These are phyloP conservation scores for Cyanophora paradoxa DNA, from an alignment of 78 protist species.

Conservation along the genomic window DNA sequence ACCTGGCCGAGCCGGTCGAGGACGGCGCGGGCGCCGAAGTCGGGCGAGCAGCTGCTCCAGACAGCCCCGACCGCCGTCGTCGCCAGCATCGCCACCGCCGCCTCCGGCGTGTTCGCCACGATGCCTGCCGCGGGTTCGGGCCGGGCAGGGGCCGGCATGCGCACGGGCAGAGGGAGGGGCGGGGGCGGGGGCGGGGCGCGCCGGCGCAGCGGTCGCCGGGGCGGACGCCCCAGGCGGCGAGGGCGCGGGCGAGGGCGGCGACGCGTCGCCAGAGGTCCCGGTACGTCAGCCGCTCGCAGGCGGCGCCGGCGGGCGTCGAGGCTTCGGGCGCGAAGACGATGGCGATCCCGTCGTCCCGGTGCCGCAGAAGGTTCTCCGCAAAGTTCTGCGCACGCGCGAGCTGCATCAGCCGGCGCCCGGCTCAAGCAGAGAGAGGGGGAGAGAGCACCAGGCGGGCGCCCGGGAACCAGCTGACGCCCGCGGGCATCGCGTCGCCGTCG, in stretches of 20 bases:
- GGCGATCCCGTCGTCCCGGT: background rate
- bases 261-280: background rate
- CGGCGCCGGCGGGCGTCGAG: background rate
- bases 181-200: background rate
- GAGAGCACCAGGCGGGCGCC: background rate
- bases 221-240: background rate
- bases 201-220: background rate
- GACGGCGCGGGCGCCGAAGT: background rate
- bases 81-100: background rate
- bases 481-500: background rate
- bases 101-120: background rate
- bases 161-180: background rate
- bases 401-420: too few species aligned
- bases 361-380: background rate
- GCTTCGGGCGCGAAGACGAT: background rate
- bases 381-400: too few species aligned
- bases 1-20: background rate
- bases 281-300: background rate
- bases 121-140: background rate
- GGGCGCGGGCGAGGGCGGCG: background rate
- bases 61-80: background rate
- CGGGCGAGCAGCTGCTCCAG: constrained; percentile 8
- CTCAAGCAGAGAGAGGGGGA: too few species aligned
- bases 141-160: background rate
- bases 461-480: background rate